Percentiles rank a stretch among this genome's conserved stretches.
phyloP scores from a whole-genome alignment of 331 rosid genomes.

The Acacia pycnantha region DNA sequence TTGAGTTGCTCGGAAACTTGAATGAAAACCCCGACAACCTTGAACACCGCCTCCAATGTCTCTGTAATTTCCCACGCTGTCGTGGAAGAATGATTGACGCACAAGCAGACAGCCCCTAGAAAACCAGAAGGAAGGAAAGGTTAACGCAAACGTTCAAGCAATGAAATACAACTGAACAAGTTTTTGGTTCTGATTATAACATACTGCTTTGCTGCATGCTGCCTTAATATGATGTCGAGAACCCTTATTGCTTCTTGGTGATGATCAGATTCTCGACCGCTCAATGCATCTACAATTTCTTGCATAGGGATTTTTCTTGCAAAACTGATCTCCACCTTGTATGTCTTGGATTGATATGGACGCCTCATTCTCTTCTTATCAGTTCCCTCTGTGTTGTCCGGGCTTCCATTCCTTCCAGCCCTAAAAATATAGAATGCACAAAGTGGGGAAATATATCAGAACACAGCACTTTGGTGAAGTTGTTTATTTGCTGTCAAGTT shows the following conservation, averaged over 20 bases:
- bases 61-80: conserved; percentile 8
- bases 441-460: neutral
- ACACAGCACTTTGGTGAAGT: neutral
- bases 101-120: conserved; percentile 44
- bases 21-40: conserved; percentile 42
- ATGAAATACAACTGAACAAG: neutral
- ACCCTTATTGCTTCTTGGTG: conserved; percentile 32
- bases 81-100: conserved; percentile 46
- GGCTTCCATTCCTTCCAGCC: conserved; percentile 19
- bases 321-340: conserved; percentile 32
- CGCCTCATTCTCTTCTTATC: conserved; percentile 30
- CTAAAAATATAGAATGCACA: neutral
- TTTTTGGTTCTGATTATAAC: neutral
- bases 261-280: conserved; percentile 29
- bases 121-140: neutral
- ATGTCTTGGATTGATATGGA: conserved; percentile 25
- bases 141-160: neutral
- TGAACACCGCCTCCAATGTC: conserved; percentile 41
- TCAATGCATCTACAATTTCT: conserved; percentile 27
- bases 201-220: conserved; percentile 42
- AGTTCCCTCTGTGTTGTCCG: neutral
- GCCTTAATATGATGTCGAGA: conserved; percentile 36
- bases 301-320: conserved; percentile 28
- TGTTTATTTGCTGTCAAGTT: neutral
- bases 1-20: conserved; percentile 44